Base-by-base conservation (phyloP, 345 rosid genomes). In the Eucalyptus globulus region DNA sequence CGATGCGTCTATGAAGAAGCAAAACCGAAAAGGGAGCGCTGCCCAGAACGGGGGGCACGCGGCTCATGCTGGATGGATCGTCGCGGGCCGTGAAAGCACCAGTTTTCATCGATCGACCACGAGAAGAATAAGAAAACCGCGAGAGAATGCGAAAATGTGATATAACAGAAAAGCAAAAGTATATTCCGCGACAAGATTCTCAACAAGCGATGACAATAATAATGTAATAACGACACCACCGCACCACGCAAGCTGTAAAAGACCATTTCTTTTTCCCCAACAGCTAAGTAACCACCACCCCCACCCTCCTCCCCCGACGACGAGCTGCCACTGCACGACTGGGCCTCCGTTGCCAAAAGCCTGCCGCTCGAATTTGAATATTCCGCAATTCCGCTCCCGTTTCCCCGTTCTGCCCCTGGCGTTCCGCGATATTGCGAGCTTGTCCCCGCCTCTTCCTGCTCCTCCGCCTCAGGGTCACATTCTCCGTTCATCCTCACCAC, bases 401-500 rank as follows among this genome's bases (percentile, higher is more conserved):
- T 40, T 88, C 88, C 88, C 90, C 16, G 10, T 86, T 69, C 88
- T 90, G 62, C 81, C 91, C 89, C 88, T 22, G n/a, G 5, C 31
- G 90, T 89, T 49, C 62, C 88, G 40, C 85, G 49, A 87, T 86
- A 72, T 80, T 53, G 93, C 69, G 91, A 88, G 86, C 91, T 89
- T 16, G 65, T 89, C 72, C 89, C 88, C 87, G 60, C 94, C 87
- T 65, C 49, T n/a, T 83, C 76, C 86, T 80, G 87, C 22, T 51
- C 86, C 29, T 51, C 87, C 88, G 40, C 60, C 80, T 69, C 85
- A 17, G 47, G 9, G 11, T 90, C 91, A 34, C 69, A 60, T 87
- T 86, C 87, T 17, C 54, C 0, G 49, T 45, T 47, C 91, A 91
- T 90, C 53, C 96, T 91, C 49, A 93, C 96, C 53, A 85, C 92